phyloP scores from a whole-genome alignment of 164 flowering plant genomes.

The Stephania yunnanensis region DNA sequence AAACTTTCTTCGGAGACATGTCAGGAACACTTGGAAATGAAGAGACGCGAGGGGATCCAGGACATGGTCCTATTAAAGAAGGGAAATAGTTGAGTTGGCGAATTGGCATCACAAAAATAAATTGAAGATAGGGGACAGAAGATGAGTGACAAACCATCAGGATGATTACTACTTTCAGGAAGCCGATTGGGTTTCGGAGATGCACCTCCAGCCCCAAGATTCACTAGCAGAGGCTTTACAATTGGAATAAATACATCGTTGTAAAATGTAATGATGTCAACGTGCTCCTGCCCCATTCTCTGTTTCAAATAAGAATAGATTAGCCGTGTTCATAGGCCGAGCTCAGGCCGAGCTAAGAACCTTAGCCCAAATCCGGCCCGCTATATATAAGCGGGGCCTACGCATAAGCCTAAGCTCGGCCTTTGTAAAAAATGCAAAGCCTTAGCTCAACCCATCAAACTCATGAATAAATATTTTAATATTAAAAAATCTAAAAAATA shows the following conservation, averaged over 20 bases:
- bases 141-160: conserved; percentile 37
- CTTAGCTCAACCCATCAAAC: too few relatives aligned
- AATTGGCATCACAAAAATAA: not conserved
- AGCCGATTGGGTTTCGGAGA: conserved; percentile 26
- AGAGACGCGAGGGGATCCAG: conserved; percentile 67
- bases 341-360: too few relatives aligned
- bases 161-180: conserved; percentile 41
- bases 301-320: conserved; percentile 27
- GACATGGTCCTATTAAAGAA: conserved; percentile 49
- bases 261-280: conserved; percentile 85
- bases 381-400: too few relatives aligned
- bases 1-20: conserved; percentile 98
- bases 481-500: too few relatives aligned
- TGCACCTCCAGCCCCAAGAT: conserved; percentile 58
- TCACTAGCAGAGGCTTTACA: conserved; percentile 75
- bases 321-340: not conserved
- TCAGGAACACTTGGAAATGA: conserved; percentile 89
- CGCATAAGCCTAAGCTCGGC: too few relatives aligned
- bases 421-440: too few relatives aligned
- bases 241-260: conserved; percentile 79
- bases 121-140: not conserved
- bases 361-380: too few relatives aligned
- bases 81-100: not conserved
- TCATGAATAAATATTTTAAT: too few relatives aligned
- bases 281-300: conserved; percentile 73